phyloP scores from a whole-genome alignment of 768 basidiomycete species.

The Crassisporium funariophilum region DNA sequence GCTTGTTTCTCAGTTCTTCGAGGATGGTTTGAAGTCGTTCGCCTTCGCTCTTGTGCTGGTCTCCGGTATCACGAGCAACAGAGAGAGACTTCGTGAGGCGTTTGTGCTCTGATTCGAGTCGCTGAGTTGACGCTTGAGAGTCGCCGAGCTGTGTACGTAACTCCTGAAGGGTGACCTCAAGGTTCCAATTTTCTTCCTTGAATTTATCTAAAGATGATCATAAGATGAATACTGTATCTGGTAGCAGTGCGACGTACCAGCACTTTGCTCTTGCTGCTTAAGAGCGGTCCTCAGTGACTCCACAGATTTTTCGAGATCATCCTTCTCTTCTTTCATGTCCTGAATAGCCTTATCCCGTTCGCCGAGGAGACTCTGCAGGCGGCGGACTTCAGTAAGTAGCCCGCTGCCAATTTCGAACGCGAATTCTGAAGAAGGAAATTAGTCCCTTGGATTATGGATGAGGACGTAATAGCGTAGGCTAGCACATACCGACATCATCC shows the following conservation, averaged over 20 bases:
- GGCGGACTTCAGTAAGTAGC: slow-evolving; percentile 86
- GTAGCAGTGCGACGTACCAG: slow-evolving; percentile 51
- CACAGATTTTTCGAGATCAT: slow-evolving; percentile 78
- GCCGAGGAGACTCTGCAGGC: slow-evolving; percentile 86
- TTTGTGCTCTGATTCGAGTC: slow-evolving; percentile 82
- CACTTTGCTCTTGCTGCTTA: slow-evolving; percentile 77
- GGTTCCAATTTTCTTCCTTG: slow-evolving; percentile 99
- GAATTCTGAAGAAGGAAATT: slow-evolving; percentile 65
- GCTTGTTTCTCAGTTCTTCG: slow-evolving; percentile 82
- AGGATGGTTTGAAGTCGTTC: slow-evolving; percentile 66
- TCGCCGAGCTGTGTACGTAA: slow-evolving; percentile 70
- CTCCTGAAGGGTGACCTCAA: slow-evolving; percentile 92
- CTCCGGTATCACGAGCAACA: slow-evolving; percentile 69
- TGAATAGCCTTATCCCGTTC: slow-evolving; percentile 93
- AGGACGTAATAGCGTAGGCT: slow-evolving; percentile 17
- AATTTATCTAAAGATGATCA: slow-evolving; percentile 69
- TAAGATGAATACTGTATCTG: slow-evolving; percentile 1
- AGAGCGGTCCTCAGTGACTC: slow-evolving; percentile 75
- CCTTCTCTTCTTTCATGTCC: slow-evolving; percentile 90
- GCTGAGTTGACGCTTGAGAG: slow-evolving; percentile 62
- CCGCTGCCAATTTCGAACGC: slow-evolving; percentile 97
- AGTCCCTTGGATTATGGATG: slow-evolving; percentile 15
- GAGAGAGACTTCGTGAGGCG: slow-evolving; percentile 77
- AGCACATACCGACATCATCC: slow-evolving; percentile 78
- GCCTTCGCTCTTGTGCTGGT: slow-evolving; percentile 84